Evolutionary conservation across 352 stramenopile species (phyloP).

Genomic region (Globisporangium splendens): DNA sequence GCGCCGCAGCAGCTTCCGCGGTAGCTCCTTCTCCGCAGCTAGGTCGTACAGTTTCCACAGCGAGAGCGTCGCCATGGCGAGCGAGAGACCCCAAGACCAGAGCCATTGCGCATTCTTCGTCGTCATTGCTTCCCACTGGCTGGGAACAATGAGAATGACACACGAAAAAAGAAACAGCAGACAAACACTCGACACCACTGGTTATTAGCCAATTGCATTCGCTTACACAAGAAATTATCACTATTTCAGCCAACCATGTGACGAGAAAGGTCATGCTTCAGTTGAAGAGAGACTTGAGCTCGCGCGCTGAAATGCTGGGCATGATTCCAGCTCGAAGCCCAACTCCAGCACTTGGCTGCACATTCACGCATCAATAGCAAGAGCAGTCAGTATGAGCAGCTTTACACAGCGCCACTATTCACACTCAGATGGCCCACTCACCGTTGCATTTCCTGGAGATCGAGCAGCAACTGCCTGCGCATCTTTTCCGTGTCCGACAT

Average conservation of each 20-base stretch:
- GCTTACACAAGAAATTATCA: background rate
- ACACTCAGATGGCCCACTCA: conserved; percentile 18
- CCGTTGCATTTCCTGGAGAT: conserved; percentile 71
- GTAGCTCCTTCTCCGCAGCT: conserved; percentile 2
- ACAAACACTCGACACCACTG: conserved; percentile 9
- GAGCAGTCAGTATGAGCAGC: conserved; percentile 7
- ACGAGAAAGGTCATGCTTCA: background rate
- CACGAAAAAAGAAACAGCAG: background rate
- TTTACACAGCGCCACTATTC: background rate
- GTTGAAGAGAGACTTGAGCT: conserved; percentile 16
- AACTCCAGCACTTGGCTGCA: conserved; percentile 49
- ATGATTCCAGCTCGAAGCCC: conserved; percentile 40
- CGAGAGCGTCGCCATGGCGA: conserved; percentile 62
- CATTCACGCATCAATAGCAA: background rate
- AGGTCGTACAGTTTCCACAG: conserved; percentile 71
- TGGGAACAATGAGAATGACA: conserved; percentile 3
- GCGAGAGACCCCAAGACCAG: conserved; percentile 48
- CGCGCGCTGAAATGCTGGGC: conserved; percentile 22
- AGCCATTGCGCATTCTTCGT: conserved; percentile 26
- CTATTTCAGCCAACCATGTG: conserved; percentile 17
- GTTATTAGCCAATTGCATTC: conserved; percentile 41
- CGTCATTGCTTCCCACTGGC: background rate
- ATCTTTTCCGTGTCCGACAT: conserved; percentile 87
- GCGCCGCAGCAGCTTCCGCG: conserved; percentile 1
- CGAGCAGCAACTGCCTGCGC: conserved; percentile 71